Base-by-base conservation (phyloP, 2,329 filamentous ascomycete species). In the Volutella citrinella region DNA sequence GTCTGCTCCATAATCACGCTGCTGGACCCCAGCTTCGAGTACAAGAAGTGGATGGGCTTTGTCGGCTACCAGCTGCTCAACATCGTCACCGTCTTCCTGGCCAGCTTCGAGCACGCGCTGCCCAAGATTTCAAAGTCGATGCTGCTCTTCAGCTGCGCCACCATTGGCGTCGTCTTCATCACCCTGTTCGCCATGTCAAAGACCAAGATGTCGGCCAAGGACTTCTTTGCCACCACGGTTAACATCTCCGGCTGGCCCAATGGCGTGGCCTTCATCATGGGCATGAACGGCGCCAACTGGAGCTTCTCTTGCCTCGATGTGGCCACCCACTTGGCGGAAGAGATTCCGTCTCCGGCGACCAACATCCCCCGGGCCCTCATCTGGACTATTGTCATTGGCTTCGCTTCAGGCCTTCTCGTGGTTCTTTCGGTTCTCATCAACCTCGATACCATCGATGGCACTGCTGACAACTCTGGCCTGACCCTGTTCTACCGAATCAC, bases 241-340 rank as follows among this genome's bases (percentile, higher is more conserved):
- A 57, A 57, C 21, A 28, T 46, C 0, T 43, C 46, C 1, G 52
- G 54, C 3, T 56, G 54, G 52, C 39, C 26, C 8, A 41, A 52
- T 9, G 54, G 54, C 7, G 36, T 56, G 19, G 53, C 53, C 4
- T 56, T 56, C 31, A 48, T 56, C 21, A 52, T 54, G 15, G 54
- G 53, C 11, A 46, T 57, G 32, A 52, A 49, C 19, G 52, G 52
- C 1, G 45, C 48, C 26, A 55, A 57, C 30, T 57, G 54, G 54
- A 54, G 51, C 30, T 52, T 56, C 14, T 55, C 49, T 2, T 56
- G 53, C 25, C 46, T 57, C 13, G 54, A 56, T 13, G 49, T 53
- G 10, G 44, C 47, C 10, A 51, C 51, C 2, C 52, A 56, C 18
- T 29, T 56, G 15, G 51, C 52, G 3, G 54, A 56, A 26, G 54